Evolutionary conservation across 352 stramenopile genomes (phyloP), one percentile per base, ranked within the genome.

Genomic region (Pythium folliculosum): DNA sequence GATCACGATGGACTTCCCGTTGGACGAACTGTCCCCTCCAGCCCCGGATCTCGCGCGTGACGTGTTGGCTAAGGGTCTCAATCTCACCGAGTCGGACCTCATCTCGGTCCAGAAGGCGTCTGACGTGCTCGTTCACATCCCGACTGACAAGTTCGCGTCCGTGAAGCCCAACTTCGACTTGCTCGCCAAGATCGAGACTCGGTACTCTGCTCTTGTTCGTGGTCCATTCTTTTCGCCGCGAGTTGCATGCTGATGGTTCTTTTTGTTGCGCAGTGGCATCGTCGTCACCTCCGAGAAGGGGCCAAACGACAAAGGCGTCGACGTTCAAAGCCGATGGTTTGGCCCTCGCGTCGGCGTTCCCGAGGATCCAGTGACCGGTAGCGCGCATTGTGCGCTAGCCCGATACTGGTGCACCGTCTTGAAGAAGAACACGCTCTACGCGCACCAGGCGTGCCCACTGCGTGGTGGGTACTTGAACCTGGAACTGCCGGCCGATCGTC

Each of bases 281-380:
- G 40, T 77, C 23, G 71, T 86, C 35, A 86, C 78, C 4, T 55
- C 68, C 0, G 61, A 78, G 23, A 57, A 30, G 13, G 35, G 23
- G 5, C 61, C 69, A 14, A 75, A 75, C 25, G 22, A 43, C 30
- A 56, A 52, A 14, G 58, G 54, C 0, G 66, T 79, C 12, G 76
- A 91, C 40, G 88, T 89, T 40, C 70, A 81, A 63, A 89, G 81
- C 52, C 78, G 80, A 35, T 98, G 96, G 73, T 99, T 99, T 76
- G 93, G 58, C 14, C 94, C 94, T 12, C 86, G 87, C 48, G 71
- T 88, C 22, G 92, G 91, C 16, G 79, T 98, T 12, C 78, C 94
- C 58, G 96, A 99, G 76, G 96, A 99, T 70, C 94, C 94, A 0
- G 95, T 98, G 3, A 98, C 91, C 5, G 96, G 96, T 8, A 97